phyloP scores from a whole-genome alignment of 306 rosid species.

The Myrica gale region DNA sequence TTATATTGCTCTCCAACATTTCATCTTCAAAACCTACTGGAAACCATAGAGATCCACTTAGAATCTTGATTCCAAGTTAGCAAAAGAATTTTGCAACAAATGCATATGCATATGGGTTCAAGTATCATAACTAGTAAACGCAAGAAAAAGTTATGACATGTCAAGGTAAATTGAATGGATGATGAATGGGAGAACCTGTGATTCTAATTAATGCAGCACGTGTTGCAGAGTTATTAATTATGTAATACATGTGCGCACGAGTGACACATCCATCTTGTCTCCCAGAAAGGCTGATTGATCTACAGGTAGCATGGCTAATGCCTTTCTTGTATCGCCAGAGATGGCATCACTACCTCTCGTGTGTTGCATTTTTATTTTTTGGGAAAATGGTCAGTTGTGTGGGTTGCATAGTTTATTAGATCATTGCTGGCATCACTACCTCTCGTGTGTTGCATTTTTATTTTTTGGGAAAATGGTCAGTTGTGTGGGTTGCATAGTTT shows the following conservation, averaged over 20 bases:
- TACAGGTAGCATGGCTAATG: neutral
- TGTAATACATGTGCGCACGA: neutral
- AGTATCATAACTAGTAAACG: too few species aligned
- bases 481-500: too few species aligned
- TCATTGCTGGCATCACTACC: neutral
- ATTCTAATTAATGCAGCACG: neutral
- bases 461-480: neutral
- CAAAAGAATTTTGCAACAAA: neutral
- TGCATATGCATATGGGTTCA: neutral
- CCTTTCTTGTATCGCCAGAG: neutral
- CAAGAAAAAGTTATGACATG: neutral
- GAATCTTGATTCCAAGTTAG: neutral
- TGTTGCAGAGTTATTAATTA: neutral
- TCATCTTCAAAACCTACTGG: neutral
- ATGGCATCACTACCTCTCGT: neutral
- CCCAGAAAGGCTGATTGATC: neutral
- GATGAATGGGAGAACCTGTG: neutral
- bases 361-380: neutral
- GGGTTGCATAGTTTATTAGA: too few species aligned
- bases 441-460: neutral
- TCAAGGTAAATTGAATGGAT: neutral
- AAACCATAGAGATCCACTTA: neutral
- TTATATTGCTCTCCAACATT: neutral
- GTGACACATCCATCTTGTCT: constrained; percentile 6
- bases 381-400: neutral